Evolutionary conservation across 345 rosid genomes (phyloP).

Genomic region (Acer saccharum): DNA sequence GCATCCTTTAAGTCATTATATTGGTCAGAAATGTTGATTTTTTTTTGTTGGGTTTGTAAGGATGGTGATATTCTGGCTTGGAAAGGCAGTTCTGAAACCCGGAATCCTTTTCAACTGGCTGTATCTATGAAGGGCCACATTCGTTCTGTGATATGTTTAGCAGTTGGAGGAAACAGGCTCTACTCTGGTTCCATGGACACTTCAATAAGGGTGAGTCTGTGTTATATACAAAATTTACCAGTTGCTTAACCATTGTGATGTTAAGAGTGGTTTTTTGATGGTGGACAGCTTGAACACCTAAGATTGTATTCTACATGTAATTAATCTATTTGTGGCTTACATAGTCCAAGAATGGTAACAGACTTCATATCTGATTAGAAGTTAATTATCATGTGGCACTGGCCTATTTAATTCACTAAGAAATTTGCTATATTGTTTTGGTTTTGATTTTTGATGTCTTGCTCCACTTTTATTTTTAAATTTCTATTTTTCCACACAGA

Average conservation of each 20-base stretch:
- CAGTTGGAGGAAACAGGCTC: conserved; percentile 14
- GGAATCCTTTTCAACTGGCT: conserved; percentile 12
- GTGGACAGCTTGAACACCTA: background rate
- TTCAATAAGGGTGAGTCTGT: conserved; percentile 3
- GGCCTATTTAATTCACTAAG: background rate
- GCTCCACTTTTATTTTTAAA: background rate
- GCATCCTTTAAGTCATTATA: background rate
- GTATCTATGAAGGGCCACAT: conserved; percentile 6
- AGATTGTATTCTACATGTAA: background rate
- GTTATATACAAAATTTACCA: background rate
- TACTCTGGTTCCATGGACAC: conserved; percentile 21
- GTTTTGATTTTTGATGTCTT: background rate
- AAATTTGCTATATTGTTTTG: background rate
- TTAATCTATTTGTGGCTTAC: background rate
- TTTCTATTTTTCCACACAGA: background rate
- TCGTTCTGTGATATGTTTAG: conserved; percentile 1
- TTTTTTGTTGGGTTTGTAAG: background rate
- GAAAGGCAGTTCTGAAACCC: conserved; percentile 1
- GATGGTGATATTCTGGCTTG: conserved; percentile 8
- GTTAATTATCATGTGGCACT: background rate
- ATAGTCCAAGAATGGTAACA: background rate
- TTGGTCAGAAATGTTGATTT: background rate
- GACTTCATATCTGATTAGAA: background rate
- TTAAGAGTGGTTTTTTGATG: background rate
- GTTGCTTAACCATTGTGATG: background rate